Conservation (phyloP, 768 basidiomycete genomes). For the Fibroporia radiculosa region DNA sequence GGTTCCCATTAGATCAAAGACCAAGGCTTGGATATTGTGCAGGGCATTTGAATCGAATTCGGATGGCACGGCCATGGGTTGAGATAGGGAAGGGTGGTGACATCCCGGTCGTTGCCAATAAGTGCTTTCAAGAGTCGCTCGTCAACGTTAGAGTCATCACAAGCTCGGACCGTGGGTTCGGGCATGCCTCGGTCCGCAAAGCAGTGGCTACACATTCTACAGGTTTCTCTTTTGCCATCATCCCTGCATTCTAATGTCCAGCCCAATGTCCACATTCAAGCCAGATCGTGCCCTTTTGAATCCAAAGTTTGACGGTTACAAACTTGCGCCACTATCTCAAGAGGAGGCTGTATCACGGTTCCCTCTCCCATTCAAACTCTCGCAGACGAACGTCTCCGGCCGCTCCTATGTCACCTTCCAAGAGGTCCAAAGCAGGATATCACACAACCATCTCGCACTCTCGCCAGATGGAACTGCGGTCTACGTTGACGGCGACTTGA, state of each 20-base stretch:
- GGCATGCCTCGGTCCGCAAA: no score
- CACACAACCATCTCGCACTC: slow-evolving; percentile 71
- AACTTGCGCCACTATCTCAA: slow-evolving; percentile 53
- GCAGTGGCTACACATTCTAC: no score
- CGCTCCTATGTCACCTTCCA: slow-evolving; percentile 61
- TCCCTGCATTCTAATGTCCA: no score
- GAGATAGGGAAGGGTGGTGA: no score
- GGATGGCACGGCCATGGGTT: no score
- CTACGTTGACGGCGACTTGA: slow-evolving; percentile 61
- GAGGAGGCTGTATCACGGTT: slow-evolving; percentile 46
- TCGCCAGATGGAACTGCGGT: slow-evolving; percentile 40
- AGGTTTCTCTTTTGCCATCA: no score
- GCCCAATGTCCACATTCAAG: slow-evolving; percentile 15
- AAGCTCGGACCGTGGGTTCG: no score
- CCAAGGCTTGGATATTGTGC: slow-evolving; percentile 16
- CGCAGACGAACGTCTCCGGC: slow-evolving; percentile 51
- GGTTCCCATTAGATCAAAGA: slow-evolving; percentile 25
- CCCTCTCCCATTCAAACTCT: slow-evolving; percentile 37
- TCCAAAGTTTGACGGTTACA: slow-evolving; percentile 83
- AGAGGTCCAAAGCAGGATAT: slow-evolving; percentile 78
- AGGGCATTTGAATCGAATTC: no score
- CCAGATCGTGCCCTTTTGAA: slow-evolving; percentile 50
- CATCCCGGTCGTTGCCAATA: no score
- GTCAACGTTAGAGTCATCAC: no score
- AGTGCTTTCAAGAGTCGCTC: no score